Evolutionary conservation across 345 rosid species (phyloP), one percentile per base, ranked within the genome.

Genomic region (Citrus unshiu): DNA sequence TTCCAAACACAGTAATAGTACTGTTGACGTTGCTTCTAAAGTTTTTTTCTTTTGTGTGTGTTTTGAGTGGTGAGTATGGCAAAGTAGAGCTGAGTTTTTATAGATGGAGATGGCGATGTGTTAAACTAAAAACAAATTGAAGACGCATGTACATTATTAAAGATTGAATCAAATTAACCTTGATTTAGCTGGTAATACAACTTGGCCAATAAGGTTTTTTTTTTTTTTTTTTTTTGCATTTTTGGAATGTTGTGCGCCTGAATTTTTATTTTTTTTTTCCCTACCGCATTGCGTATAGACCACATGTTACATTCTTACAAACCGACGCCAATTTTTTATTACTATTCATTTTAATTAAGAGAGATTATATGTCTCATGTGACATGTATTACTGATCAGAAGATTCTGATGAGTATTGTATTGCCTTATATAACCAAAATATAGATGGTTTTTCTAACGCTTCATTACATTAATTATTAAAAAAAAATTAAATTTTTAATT

Each of bases 181-280:
- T 25, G 74, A 56, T 72, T 9, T 18, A 37, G 72, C 78, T 75
- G 81, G 83, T 68, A 71, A 34, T 12, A 70, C 83, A 69, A 73
- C 59, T 82, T 80, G 79, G 70, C 19, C 19, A 77, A 37, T 54
- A 39, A 51, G 73, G 25, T 73, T 35, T 37, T 51, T 70, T 61
- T 75, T 2, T 61, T 54, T n/a, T 70, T 71, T 6, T 54, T n/a
- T 8, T 57, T 57, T 6, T 7, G 0, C 60, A 27, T 46, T 66
- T 43, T 78, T 21, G 82, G 70, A 78, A 29, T n/a, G 29, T 70
- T 78, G 49, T 60, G 56, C 27, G n/a, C 3, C 43, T 39, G 35
- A 71, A 49, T 58, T 27, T 75, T 34, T 5, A 4, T 24, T 2
- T 68, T 64, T 18, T 63, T 73, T 32, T 66, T 37, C 19, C 40